Evolutionary conservation across 345 rosid genomes (phyloP).

Genomic region (Syzygium aqueum): DNA sequence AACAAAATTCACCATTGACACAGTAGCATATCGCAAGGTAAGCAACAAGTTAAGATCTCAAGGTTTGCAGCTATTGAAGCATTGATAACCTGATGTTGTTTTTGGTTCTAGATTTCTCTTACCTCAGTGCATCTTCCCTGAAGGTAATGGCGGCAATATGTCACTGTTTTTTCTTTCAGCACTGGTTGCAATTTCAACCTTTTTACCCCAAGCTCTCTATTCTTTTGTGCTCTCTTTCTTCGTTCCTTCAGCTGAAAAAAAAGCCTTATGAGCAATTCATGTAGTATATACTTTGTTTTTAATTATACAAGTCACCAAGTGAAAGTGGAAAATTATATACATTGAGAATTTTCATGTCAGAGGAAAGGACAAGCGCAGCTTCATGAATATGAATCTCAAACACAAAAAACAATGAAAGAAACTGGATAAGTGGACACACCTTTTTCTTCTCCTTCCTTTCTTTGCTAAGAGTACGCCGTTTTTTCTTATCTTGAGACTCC

Average conservation of each 20-base stretch:
- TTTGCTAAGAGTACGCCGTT: slow-evolving; percentile 20
- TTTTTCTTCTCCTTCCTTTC: slow-evolving; percentile 62
- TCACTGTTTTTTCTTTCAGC: slow-evolving; percentile 45
- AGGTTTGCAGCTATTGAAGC: neutral
- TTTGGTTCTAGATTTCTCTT: neutral
- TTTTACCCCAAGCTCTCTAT: slow-evolving; percentile 69
- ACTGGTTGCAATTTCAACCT: slow-evolving; percentile 65
- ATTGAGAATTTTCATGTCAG: neutral
- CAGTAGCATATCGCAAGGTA: neutral
- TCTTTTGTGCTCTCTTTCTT: slow-evolving; percentile 66
- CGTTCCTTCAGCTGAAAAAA: slow-evolving; percentile 43
- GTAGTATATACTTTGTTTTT: neutral
- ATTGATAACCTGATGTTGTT: neutral
- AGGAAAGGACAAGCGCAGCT: neutral
- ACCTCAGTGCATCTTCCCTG: slow-evolving; percentile 80
- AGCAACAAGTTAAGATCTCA: neutral
- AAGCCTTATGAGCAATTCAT: neutral
- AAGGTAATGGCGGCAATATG: slow-evolving; percentile 65
- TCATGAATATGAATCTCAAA: neutral
- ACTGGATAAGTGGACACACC: slow-evolving; percentile 20
- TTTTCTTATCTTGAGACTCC: slow-evolving; percentile 31
- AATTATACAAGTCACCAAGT: neutral
- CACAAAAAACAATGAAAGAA: neutral
- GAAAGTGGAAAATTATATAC: neutral
- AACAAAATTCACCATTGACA: neutral